Base-by-base conservation (phyloP, 2,329 filamentous ascomycete species). In the Lachnellula hyalina region DNA sequence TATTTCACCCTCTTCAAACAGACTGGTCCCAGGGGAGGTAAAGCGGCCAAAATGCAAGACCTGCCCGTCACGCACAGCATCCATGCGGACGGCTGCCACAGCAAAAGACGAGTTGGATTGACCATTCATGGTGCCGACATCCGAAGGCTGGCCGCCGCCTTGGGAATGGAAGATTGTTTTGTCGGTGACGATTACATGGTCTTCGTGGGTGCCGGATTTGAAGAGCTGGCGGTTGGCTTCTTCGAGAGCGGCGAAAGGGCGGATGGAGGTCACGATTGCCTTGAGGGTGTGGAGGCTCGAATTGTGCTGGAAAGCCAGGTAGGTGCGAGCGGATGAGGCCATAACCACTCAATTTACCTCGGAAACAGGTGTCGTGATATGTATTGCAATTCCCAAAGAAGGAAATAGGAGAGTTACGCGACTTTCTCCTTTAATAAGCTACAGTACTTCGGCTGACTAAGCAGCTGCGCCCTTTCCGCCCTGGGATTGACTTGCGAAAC, bases 161-260 rank as follows among this genome's bases (percentile, higher is more conserved):
- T 90, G 87, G 0, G 85, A 82, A 58, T 90, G 84, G 70, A 90
- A 90, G 57, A 90, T 84, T n/a, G 87, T 90, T 47, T 79, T 71
- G 2, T 80, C 73, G 0, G 83, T 86, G 5, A 82, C 75, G 19
- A 89, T 68, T n/a, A 83, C 77, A 63, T 78, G 76, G 61, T 82
- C 76, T 1, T 76, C 68, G 5, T 78, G 74, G 8, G 67, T 67
- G 4, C 72, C 76, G 12, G 78, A 71, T 65, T 87, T 87, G 73
- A 84, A 84, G 9, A 88, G 77, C 6, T 71, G 25, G 49, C 59
- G 60, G 36, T 67, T 54, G 8, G 52, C 52, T 21, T 56, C 52
- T 9, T 54, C 42, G 17, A 68, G 64, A 14, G 58, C 28, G 8
- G 52, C 49, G 25, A 66, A 32, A 15, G 59, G 54, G 5, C 25